Evolutionary conservation across 805 yeast species (phyloP).

Genomic region (Schizosaccharomyces pombe): ASM294v3 CU329670.1:4593001-4593500

Average conservation of each 20-base stretch:
- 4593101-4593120: constrained; percentile 18
- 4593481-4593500: constrained; percentile 10
- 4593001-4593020: constrained; percentile 22
- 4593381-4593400: constrained; percentile 42
- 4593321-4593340: constrained; percentile 33
- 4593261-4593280: constrained; percentile 13
- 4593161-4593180: constrained; percentile 66
- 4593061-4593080: constrained; percentile 20
- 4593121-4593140: constrained; percentile 24
- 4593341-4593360: constrained; percentile 33
- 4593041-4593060: constrained; percentile 72
- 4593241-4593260: constrained; percentile 17
- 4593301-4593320: constrained; percentile 21
- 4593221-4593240: constrained; percentile 59
- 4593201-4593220: constrained; percentile 62
- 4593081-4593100: constrained; percentile 15
- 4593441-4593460: constrained; percentile 15
- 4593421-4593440: constrained; percentile 14
- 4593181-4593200: constrained; percentile 69
- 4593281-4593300: constrained; percentile 29
- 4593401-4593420: constrained; percentile 63
- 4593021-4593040: constrained; percentile 46
- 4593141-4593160: constrained; percentile 18
- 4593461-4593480: constrained; percentile 14
- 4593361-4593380: constrained; percentile 71